Conservation (phyloP, 2,329 filamentous ascomycete genomes). For the Hymenoscyphus occultus region DNA sequence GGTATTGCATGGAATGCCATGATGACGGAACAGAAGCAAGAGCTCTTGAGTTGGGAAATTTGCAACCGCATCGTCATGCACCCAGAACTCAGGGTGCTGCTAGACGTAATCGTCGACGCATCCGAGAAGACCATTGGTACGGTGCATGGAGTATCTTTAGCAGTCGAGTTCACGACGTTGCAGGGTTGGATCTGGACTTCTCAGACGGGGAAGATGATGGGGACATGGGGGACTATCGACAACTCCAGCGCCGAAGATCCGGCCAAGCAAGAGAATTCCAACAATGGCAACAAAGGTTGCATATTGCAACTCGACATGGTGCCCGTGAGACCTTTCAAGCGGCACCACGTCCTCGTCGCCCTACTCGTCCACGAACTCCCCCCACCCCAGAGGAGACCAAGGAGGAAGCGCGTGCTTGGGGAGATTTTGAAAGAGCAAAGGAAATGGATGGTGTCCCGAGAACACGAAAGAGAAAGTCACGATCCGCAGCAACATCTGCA, state of each 20-base stretch:
- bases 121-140: slow-evolving; percentile 82
- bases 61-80: slow-evolving; percentile 30
- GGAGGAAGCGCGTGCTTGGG: slow-evolving; percentile 85
- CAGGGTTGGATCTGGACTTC: slow-evolving; percentile 78
- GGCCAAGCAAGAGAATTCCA: slow-evolving; percentile 56
- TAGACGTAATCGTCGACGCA: slow-evolving; percentile 54
- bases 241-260: slow-evolving; percentile 49
- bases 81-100: slow-evolving; percentile 56
- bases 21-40: slow-evolving; percentile 41
- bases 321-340: slow-evolving; percentile 69
- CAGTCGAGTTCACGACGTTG: slow-evolving; percentile 60
- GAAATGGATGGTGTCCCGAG: slow-evolving; percentile 57
- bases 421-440: slow-evolving; percentile 81
- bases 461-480: slow-evolving; percentile 69
- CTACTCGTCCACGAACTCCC: slow-evolving; percentile 46
- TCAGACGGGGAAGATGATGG: slow-evolving; percentile 65
- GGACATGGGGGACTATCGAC: slow-evolving; percentile 48
- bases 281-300: slow-evolving; percentile 80
- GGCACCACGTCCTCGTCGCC: slow-evolving; percentile 48
- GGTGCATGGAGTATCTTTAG: slow-evolving; percentile 73
- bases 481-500: slow-evolving; percentile 66
- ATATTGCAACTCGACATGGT: slow-evolving; percentile 77
- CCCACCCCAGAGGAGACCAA: slow-evolving; percentile 62
- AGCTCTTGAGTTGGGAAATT: slow-evolving; percentile 38
- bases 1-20: slow-evolving; percentile 88